Conservation (phyloP, 768 basidiomycete species). For the Pulveroboletus sp. region DNA sequence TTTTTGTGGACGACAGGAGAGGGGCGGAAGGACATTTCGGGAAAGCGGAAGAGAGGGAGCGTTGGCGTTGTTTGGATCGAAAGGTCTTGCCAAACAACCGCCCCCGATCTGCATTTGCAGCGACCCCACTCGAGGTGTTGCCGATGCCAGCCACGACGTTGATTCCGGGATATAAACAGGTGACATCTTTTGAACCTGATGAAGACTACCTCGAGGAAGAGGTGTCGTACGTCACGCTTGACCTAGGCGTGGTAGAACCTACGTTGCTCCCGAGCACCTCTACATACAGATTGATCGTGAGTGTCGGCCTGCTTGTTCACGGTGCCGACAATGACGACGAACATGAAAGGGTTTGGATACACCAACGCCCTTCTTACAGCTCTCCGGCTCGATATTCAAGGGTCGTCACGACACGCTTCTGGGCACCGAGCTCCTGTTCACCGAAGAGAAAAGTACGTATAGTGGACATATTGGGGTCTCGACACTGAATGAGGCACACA, state of each 20-base stretch:
- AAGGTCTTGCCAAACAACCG: constrained; percentile 21
- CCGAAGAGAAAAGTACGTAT: constrained; percentile 57
- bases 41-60: background rate
- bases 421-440: constrained; percentile 74
- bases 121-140: too few species aligned
- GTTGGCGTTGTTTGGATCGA: constrained; percentile 25
- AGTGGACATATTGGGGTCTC: background rate
- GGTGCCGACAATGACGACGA: background rate
- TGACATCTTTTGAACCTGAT: constrained; percentile 63
- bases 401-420: constrained; percentile 63
- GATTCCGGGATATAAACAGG: constrained; percentile 60
- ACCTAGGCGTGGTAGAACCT: constrained; percentile 67
- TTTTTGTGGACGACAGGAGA: constrained; percentile 29
- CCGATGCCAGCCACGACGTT: constrained; percentile 28
- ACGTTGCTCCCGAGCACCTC: constrained; percentile 69
- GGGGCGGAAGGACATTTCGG: constrained; percentile 34
- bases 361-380: constrained; percentile 69
- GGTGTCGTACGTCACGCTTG: constrained; percentile 65
- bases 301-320: constrained; percentile 18
- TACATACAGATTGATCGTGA: constrained; percentile 68
- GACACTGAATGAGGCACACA: constrained; percentile 11
- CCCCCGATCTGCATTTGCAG: background rate
- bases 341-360: constrained; percentile 64
- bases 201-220: constrained; percentile 60
- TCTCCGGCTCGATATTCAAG: constrained; percentile 70